A percentile compares a stretch with the other conserved stretches of the same genome.
Evolutionary conservation across 148 eudicot genomes (phyloP).

Genomic region (Agrostemma githago): DNA sequence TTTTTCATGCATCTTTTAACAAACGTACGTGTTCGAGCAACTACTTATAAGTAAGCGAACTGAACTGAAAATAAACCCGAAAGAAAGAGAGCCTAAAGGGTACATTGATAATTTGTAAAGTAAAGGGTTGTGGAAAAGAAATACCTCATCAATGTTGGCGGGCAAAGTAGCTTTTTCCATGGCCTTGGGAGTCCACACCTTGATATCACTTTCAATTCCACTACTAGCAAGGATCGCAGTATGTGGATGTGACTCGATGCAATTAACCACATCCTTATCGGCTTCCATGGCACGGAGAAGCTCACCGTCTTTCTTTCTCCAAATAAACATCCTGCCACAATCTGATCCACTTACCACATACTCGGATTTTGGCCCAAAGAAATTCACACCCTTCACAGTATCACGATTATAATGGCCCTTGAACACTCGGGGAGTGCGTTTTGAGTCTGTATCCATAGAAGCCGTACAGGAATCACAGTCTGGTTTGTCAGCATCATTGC

Average conservation of each 20-base stretch:
- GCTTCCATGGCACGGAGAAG: slow-evolving; percentile 88
- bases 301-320: slow-evolving; percentile 78
- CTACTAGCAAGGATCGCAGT: slow-evolving; percentile 73
- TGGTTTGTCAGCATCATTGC: slow-evolving; percentile 34
- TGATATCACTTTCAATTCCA: slow-evolving; percentile 76
- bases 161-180: slow-evolving; percentile 65
- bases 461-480: slow-evolving; percentile 24
- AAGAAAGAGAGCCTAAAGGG: not conserved
- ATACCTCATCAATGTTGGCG: slow-evolving; percentile 60
- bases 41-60: not conserved
- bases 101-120: no score
- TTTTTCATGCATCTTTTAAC: not conserved
- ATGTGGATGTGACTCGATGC: slow-evolving; percentile 85
- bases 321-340: slow-evolving; percentile 88
- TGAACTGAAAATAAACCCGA: not conserved
- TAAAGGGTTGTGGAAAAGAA: slow-evolving; percentile 7
- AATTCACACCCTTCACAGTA: slow-evolving; percentile 82
- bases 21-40: not conserved
- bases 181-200: slow-evolving; percentile 84
- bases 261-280: slow-evolving; percentile 73
- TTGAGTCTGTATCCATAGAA: slow-evolving; percentile 34
- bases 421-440: slow-evolving; percentile 53
- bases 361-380: slow-evolving; percentile 84
- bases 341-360: slow-evolving; percentile 95
- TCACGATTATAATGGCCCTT: slow-evolving; percentile 68